phyloP scores from a whole-genome alignment of 1,284 basidiomycete species.

The Irpex sp. region DNA sequence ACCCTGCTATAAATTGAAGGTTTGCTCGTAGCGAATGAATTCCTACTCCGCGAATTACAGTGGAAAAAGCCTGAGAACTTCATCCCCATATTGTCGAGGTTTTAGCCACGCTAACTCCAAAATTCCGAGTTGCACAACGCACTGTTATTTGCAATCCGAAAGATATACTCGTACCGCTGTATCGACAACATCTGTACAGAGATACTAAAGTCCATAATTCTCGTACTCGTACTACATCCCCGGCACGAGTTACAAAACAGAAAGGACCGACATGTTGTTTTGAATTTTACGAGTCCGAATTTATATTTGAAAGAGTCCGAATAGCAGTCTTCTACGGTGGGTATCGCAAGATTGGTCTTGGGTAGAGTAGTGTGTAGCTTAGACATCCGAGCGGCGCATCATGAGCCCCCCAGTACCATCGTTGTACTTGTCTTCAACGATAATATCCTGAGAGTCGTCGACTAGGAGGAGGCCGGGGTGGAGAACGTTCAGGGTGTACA shows the following conservation, averaged over 20 bases:
- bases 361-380: background rate
- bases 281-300: background rate
- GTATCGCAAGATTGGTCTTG: too few relatives aligned
- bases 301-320: background rate
- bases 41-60: too few relatives aligned
- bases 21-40: too few relatives aligned
- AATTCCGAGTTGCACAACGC: background rate
- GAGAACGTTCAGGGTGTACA: slow-evolving; percentile 51
- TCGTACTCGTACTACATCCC: background rate
- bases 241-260: background rate
- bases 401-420: background rate
- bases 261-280: background rate
- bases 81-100: too few relatives aligned
- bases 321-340: too few relatives aligned
- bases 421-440: background rate
- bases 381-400: background rate
- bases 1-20: too few relatives aligned
- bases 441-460: background rate
- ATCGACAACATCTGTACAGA: background rate
- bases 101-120: too few relatives aligned
- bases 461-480: slow-evolving; percentile 40
- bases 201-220: background rate
- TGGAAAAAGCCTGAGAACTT: too few relatives aligned
- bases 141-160: background rate
- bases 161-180: background rate